Evolutionary conservation across 805 yeast species (phyloP), one percentile per base, ranked within the genome.

Genomic region (Saccharomyces cerevisiae): DNA sequence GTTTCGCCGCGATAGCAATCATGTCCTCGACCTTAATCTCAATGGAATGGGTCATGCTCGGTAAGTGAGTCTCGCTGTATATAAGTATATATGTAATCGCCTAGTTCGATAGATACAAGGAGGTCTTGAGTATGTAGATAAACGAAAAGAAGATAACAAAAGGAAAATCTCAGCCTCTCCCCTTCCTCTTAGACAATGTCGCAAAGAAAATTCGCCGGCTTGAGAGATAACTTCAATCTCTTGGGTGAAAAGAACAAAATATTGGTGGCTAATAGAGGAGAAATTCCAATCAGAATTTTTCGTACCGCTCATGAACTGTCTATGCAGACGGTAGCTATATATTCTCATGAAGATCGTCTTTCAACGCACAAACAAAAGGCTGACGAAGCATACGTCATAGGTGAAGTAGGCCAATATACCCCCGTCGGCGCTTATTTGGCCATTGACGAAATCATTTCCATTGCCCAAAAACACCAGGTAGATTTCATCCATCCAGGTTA

Each of bases 271-370:
- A 85, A 85, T 75, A 76, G 92, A 74, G 92, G 91, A 61, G 91
- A 86, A 70, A 85, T 85, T 64, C 91, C 91, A 47, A 83, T 84
- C 65, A 74, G 92, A 73, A 90, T 91, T 69, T 91, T 91, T 75
- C 81, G 98, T 73, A 85, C 97, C 43, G 98, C 98, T 55, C 97
- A 92, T 73, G 98, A 91, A 73, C 78, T 91, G 66, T 85, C 96
- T 21, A 88, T 92, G 96, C 89, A 87, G 67, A 91, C 98, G 0
- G 97, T 92, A 46, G 98, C 97, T 50, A 85, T 91, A 68, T 91
- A 90, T 73, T 89, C 97, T 41, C 94, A 91, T 70, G 97, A 92
- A 74, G 98, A 91, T 72, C 78, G 96, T 58, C 78, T 91, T 65
- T 86, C 96, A 10, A 89, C 89, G 92, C 97, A 92, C 75, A 79